Conservation (phyloP, 352 stramenopile genomes). For the Phytophthora sansomeana region DNA sequence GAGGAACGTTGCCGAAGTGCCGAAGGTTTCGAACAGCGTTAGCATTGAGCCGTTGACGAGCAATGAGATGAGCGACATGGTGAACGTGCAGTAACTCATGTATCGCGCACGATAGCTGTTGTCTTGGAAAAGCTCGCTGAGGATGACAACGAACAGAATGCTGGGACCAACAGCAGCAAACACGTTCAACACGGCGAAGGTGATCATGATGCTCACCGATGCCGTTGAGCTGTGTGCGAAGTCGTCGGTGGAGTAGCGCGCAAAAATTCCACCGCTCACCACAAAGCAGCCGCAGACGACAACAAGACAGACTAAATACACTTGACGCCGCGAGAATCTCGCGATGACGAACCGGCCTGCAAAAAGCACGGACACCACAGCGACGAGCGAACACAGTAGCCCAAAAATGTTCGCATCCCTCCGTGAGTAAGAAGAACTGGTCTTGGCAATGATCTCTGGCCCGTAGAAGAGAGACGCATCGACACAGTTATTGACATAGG, state of each 20-base stretch:
- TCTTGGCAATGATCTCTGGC: constrained; percentile 82
- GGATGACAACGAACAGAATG: constrained; percentile 86
- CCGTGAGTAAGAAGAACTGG: constrained; percentile 60
- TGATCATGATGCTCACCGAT: constrained; percentile 65
- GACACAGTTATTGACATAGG: constrained; percentile 91
- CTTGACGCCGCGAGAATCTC: constrained; percentile 63
- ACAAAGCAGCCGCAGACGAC: constrained; percentile 78
- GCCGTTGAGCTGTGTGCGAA: constrained; percentile 53
- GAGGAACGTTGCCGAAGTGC: constrained; percentile 72
- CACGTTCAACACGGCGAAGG: constrained; percentile 78
- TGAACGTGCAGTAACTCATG: constrained; percentile 92
- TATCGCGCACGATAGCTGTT: constrained; percentile 81
- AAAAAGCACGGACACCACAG: constrained; percentile 73
- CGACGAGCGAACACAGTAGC: constrained; percentile 71
- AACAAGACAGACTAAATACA: constrained; percentile 80
- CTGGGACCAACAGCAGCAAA: constrained; percentile 79
- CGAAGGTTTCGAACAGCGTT: constrained; percentile 74
- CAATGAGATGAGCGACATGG: constrained; percentile 88
- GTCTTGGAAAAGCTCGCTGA: constrained; percentile 87
- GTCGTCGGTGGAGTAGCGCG: constrained; percentile 68
- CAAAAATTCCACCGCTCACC: constrained; percentile 73
- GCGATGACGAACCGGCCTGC: constrained; percentile 76
- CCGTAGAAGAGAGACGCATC: constrained; percentile 91
- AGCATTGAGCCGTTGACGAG: constrained; percentile 86
- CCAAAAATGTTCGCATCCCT: constrained; percentile 83